Evolutionary conservation across 2,329 filamentous ascomycete species (phyloP), one percentile per base, ranked within the genome.

Genomic region (Ramichloridium luteum): DNA sequence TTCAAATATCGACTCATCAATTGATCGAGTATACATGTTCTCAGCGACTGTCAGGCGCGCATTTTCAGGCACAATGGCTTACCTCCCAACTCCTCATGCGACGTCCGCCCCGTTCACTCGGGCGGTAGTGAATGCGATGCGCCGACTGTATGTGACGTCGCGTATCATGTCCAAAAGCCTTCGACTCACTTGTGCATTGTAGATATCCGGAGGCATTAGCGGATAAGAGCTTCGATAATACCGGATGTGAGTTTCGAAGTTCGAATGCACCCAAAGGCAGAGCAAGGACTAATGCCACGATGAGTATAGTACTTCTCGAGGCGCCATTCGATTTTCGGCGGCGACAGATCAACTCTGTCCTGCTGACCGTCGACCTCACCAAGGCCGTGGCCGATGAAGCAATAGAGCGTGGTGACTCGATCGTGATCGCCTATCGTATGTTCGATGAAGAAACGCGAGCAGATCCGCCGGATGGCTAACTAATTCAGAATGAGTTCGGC

Each of bases 201-300:
- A 90, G 85, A 37, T 98, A 93, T 54, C 90, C 90, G 0, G 83
- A 92, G 53, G 74, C 75, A 38, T 67, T 94, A 25, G 90, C 90
- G 6, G 90, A 96, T 53, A 78, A 77, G 46, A 76, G 80, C 43
- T 98, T 86, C 70, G 90, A 98, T 56, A 98, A 98, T 52, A 93
- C 92, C n/a, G 90, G 90, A 33, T 56, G 72, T 73, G 27, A 26
- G 39, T 4, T 18, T 16, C 3, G n/a, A n/a, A n/a, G n/a, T n/a
- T n/a, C n/a, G n/a, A n/a, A n/a, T n/a, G n/a, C n/a, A n/a, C n/a
- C n/a, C n/a, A n/a, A n/a, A n/a, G n/a, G n/a, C n/a, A n/a, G n/a
- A n/a, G n/a, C n/a, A n/a, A n/a, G n/a, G n/a, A n/a, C n/a, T n/a
- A n/a, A n/a, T n/a, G n/a, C n/a, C n/a, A n/a, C n/a, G n/a, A n/a